Percentiles rank a stretch among this genome's conserved stretches.
phyloP scores from a whole-genome alignment of 2,329 filamentous ascomycete species.

The Truncatella angustata region DNA sequence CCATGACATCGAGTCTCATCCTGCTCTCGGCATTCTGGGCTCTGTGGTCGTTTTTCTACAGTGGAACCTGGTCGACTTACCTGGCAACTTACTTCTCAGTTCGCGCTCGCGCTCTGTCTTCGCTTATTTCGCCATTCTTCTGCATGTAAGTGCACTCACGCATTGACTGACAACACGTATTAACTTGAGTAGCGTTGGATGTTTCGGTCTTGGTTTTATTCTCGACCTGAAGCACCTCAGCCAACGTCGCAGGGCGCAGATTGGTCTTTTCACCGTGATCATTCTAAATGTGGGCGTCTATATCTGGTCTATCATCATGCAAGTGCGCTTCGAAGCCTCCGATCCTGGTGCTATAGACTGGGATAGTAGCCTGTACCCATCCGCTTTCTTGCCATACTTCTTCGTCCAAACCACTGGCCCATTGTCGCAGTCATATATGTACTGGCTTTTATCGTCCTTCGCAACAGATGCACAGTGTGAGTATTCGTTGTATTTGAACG shows the following conservation, averaged over 20 bases:
- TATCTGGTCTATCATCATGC: conserved; percentile 49
- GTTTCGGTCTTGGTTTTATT: conserved; percentile 46
- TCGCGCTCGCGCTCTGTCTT: conserved; percentile 41
- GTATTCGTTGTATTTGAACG: too few species aligned
- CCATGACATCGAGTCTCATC: conserved; percentile 36
- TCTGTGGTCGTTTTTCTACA: conserved; percentile 45
- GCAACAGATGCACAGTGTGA: conserved; percentile 37
- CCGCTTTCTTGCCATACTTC: conserved; percentile 45
- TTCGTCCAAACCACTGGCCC: conserved; percentile 42
- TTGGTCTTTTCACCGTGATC: conserved; percentile 42
- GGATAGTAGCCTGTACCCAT: conserved; percentile 39
- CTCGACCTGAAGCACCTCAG: conserved; percentile 37
- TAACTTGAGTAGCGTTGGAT: conserved; percentile 40
- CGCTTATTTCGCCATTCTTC: conserved; percentile 45
- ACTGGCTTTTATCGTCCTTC: conserved; percentile 41
- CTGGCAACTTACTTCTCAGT: conserved; percentile 42
- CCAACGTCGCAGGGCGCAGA: conserved; percentile 43
- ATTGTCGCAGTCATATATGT: conserved; percentile 43
- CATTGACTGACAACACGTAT: background rate
- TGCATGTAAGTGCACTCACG: conserved; percentile 38
- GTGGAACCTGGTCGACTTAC: conserved; percentile 45
- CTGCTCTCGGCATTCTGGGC: conserved; percentile 39
- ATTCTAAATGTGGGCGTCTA: conserved; percentile 47
- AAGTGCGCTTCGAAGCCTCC: conserved; percentile 35
- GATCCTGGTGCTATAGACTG: conserved; percentile 44